These are phyloP conservation scores for Sinapis alba DNA, from an alignment of 441 rosid species.

Conservation along the genomic window DNA sequence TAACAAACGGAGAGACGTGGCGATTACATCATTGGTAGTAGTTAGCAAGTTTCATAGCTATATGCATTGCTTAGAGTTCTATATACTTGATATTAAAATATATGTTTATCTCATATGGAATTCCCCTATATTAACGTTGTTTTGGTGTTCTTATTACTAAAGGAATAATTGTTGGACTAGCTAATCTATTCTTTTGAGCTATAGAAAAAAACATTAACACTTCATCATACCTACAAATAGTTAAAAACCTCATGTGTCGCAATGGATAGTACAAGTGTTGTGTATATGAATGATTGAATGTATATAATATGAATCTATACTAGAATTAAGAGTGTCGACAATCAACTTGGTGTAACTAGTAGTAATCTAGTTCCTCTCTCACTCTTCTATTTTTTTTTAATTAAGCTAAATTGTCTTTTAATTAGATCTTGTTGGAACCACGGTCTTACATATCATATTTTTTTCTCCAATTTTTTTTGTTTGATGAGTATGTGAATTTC, in stretches of 20 bases:
- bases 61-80: conserved; percentile 19
- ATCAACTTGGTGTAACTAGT: too few species aligned
- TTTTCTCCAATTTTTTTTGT: too few species aligned
- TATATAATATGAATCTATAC: too few species aligned
- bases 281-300: neutral
- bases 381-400: too few species aligned
- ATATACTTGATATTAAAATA: too few species aligned
- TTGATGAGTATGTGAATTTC: too few species aligned
- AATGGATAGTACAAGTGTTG: neutral
- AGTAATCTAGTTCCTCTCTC: too few species aligned
- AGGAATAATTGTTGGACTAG: conserved; percentile 2
- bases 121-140: neutral
- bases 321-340: neutral
- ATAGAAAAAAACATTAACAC: conserved; percentile 1
- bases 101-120: conserved; percentile 3
- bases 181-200: neutral
- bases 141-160: neutral
- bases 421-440: too few species aligned
- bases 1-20: conserved; percentile 17
- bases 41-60: neutral
- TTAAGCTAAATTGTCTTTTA: too few species aligned
- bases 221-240: conserved; percentile 6
- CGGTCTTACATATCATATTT: too few species aligned
- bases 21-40: conserved; percentile 21
- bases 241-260: conserved; percentile 11